Evolutionary conservation across 2,329 filamentous ascomycete genomes (phyloP).

Genomic region (Byssochlamys sp.): DNA sequence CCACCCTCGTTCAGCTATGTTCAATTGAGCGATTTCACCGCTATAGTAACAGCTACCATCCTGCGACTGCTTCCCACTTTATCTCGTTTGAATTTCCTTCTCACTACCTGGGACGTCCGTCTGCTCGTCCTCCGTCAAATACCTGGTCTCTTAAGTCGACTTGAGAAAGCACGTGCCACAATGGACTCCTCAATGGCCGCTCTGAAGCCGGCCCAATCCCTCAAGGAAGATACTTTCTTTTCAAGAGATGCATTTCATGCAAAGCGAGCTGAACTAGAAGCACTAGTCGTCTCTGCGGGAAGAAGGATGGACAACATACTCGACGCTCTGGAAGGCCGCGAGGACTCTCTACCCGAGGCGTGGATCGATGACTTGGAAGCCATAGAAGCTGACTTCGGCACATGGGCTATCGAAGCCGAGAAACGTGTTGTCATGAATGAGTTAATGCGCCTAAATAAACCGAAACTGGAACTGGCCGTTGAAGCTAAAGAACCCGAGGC

Average conservation of each 20-base stretch:
- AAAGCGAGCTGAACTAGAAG: slow-evolving; percentile 49
- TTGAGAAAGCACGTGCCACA: slow-evolving; percentile 38
- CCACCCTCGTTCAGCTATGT: slow-evolving; percentile 44
- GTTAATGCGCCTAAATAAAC: slow-evolving; percentile 20
- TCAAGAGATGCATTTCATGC: slow-evolving; percentile 32
- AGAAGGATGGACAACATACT: slow-evolving; percentile 72
- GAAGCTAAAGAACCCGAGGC: not conserved
- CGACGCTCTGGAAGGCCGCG: slow-evolving; percentile 70
- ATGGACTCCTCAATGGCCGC: slow-evolving; percentile 25
- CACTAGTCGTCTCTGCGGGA: slow-evolving; percentile 61
- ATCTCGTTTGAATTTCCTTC: slow-evolving; percentile 60
- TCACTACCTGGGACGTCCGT: slow-evolving; percentile 69
- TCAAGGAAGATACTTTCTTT: slow-evolving; percentile 20
- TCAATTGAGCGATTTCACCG: slow-evolving; percentile 78
- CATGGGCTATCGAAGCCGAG: slow-evolving; percentile 73
- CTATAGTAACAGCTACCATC: slow-evolving; percentile 81
- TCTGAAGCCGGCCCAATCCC: slow-evolving; percentile 16
- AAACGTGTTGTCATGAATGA: slow-evolving; percentile 61
- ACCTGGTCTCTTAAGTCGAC: slow-evolving; percentile 55
- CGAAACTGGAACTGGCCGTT: not conserved
- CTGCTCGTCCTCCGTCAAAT: slow-evolving; percentile 65
- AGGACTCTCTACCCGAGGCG: slow-evolving; percentile 71
- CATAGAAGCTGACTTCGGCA: slow-evolving; percentile 65
- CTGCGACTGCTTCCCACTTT: slow-evolving; percentile 78
- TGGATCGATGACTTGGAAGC: slow-evolving; percentile 84